phyloP scores from a whole-genome alignment of 2,329 filamentous ascomycete species.

The Ophiocordyceps sinensis region DNA sequence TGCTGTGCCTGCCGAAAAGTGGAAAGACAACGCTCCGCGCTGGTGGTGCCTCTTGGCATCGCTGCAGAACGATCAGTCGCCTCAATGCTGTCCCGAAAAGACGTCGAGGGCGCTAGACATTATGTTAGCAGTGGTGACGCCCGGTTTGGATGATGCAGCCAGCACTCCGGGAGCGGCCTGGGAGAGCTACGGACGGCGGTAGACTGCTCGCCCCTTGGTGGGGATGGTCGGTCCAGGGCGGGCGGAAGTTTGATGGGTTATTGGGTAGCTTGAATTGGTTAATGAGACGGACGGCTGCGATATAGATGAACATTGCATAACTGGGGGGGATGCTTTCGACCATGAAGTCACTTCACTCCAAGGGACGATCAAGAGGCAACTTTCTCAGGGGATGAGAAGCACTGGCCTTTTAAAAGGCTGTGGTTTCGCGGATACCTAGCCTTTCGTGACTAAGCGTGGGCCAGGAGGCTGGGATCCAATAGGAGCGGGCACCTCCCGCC shows the following conservation, averaged over 20 bases:
- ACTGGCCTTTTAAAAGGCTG: too few species aligned
- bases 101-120: neutral
- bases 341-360: too few species aligned
- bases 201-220: neutral
- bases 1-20: slow-evolving; percentile 11
- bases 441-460: too few species aligned
- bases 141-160: neutral
- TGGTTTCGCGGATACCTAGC: too few species aligned
- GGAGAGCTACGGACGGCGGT: neutral
- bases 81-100: neutral
- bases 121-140: neutral
- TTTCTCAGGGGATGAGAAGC: too few species aligned
- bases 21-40: slow-evolving; percentile 8
- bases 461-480: too few species aligned
- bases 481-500: too few species aligned
- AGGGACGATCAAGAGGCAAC: too few species aligned
- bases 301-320: too few species aligned
- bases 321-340: too few species aligned
- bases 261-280: too few species aligned
- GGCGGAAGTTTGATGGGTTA: neutral
- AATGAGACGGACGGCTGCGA: too few species aligned
- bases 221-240: neutral
- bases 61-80: slow-evolving; percentile 3
- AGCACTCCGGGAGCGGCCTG: neutral
- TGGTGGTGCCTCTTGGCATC: slow-evolving; percentile 1